phyloP scores from a whole-genome alignment of 176 grass and related monocot species.

The Metroxylon sagu region DNA sequence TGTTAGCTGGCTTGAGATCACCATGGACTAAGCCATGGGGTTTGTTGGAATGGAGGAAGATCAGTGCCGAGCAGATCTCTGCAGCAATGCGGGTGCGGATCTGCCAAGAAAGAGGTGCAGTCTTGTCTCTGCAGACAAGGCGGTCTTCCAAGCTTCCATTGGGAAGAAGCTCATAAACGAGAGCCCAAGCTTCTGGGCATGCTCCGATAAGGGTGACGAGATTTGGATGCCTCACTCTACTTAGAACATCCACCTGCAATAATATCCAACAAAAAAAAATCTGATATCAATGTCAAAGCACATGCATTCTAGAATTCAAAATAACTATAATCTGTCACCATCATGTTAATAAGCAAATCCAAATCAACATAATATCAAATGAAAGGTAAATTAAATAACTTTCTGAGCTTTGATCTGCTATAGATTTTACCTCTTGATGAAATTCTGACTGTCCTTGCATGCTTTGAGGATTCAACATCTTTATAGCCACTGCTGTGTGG shows the following conservation, averaged over 20 bases:
- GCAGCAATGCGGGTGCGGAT: constrained; percentile 42
- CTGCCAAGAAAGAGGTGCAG: constrained; percentile 54
- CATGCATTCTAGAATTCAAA: too few relatives aligned
- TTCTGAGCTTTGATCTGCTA: too few relatives aligned
- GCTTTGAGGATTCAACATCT: constrained; percentile 47
- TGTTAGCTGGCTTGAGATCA: constrained; percentile 55
- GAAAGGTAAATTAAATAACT: too few relatives aligned
- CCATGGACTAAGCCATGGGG: constrained; percentile 53
- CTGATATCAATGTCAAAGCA: too few relatives aligned
- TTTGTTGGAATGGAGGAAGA: constrained; percentile 65
- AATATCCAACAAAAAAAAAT: too few relatives aligned
- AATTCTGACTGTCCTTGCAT: constrained; percentile 46
- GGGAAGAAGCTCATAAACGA: constrained; percentile 73
- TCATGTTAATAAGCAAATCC: too few relatives aligned
- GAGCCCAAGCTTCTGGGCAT: constrained; percentile 36
- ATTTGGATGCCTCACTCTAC: constrained; percentile 70
- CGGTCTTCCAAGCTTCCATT: constrained; percentile 67
- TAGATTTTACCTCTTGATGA: constrained; percentile 49
- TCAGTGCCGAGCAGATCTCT: constrained; percentile 68
- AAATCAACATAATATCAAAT: too few relatives aligned
- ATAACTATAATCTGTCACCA: too few relatives aligned
- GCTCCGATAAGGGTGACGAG: constrained; percentile 58
- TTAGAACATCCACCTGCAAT: constrained; percentile 41
- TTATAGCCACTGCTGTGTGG: constrained; percentile 57
- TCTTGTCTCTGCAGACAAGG: constrained; percentile 24